Conservation (phyloP, 345 rosid species). For the Atalantia buxifolia region DNA sequence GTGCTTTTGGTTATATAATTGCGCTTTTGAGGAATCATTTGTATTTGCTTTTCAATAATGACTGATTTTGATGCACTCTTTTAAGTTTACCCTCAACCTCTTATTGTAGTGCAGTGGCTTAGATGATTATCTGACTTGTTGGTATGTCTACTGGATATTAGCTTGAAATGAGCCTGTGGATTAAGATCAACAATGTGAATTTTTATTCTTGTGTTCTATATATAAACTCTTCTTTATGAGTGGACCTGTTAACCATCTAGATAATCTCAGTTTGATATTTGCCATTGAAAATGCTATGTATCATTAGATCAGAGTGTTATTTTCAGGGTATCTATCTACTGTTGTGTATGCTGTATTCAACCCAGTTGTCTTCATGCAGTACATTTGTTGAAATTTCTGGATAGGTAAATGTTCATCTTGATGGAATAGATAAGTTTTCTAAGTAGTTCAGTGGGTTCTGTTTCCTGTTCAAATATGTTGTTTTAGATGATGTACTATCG, state of each 20-base stretch:
- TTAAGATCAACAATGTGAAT: background rate
- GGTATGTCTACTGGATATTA: background rate
- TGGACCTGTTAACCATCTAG: background rate
- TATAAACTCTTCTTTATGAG: background rate
- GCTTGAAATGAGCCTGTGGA: background rate
- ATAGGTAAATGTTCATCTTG: background rate
- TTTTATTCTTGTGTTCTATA: background rate
- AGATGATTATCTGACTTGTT: background rate
- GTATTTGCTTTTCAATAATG: background rate
- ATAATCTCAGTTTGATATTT: background rate
- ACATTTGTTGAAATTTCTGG: background rate
- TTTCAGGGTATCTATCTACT: background rate
- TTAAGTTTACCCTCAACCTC: background rate
- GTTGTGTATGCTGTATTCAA: background rate
- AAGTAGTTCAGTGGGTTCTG: background rate
- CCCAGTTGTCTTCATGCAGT: background rate
- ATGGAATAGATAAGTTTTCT: background rate
- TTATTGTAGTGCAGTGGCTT: background rate
- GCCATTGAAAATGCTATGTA: background rate
- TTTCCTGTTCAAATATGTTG: background rate
- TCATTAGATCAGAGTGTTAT: background rate
- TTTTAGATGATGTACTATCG: background rate
- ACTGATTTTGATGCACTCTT: background rate
- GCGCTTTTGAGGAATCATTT: background rate
- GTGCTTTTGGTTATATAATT: background rate